phyloP scores from a whole-genome alignment of 495 filamentous ascomycete genomes.

The Arthonia radiata region DNA sequence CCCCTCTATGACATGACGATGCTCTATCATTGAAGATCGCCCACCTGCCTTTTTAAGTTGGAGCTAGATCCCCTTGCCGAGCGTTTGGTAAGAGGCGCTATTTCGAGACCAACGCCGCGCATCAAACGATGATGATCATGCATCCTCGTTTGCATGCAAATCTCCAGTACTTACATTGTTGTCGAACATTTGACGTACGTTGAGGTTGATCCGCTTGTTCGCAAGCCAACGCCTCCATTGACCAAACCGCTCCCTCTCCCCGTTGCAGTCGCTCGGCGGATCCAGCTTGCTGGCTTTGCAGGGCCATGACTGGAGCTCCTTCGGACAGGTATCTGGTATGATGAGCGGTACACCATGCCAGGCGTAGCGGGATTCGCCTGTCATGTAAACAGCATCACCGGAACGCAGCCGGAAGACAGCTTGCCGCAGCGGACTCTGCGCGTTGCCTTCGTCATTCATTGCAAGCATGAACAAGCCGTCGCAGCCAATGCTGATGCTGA shows the following conservation, averaged over 20 bases:
- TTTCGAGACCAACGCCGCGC: no score
- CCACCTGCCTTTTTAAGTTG: no score
- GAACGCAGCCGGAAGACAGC: constrained; percentile 52
- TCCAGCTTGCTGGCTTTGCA: constrained; percentile 23
- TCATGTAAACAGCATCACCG: constrained; percentile 69
- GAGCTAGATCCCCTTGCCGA: no score
- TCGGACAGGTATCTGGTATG: constrained; percentile 49
- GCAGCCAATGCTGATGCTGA: constrained; percentile 72
- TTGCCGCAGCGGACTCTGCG: constrained; percentile 23
- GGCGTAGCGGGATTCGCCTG: constrained; percentile 49
- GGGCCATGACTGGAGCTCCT: constrained; percentile 54
- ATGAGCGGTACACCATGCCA: constrained; percentile 89
- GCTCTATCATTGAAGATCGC: no score
- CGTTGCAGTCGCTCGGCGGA: constrained; percentile 3
- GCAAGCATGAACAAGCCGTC: constrained; percentile 61
- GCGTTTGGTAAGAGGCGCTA: no score
- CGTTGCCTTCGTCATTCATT: constrained; percentile 14
- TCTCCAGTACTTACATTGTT: no score
- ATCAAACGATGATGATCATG: no score
- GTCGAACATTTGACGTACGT: constrained; percentile 86
- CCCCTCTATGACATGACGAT: no score
- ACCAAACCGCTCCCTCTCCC: constrained; percentile 19
- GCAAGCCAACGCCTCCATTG: constrained; percentile 67
- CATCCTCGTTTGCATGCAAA: no score
- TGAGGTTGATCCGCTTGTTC: constrained; percentile 67